A percentile compares a stretch with the other conserved stretches of the same genome.
Evolutionary conservation across 2,329 filamentous ascomycete genomes (phyloP).

Genomic region (Aureobasidium leucospermi): DNA sequence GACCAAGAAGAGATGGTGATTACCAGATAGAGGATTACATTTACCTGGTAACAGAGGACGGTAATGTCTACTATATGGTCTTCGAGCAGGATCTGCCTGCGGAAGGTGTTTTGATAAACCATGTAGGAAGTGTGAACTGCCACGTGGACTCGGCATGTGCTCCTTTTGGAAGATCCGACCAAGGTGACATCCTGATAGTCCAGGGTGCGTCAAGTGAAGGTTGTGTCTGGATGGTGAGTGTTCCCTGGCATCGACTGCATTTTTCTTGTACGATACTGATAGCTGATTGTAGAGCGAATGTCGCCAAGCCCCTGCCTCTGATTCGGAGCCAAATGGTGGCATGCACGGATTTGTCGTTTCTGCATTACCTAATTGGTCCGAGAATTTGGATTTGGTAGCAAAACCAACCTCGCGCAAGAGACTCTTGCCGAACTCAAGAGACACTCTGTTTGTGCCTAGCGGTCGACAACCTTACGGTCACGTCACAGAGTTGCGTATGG

Average conservation of each 20-base stretch:
- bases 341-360: slow-evolving; percentile 5
- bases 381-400: slow-evolving; percentile 41
- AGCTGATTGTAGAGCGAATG: neutral
- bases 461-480: slow-evolving; percentile 37
- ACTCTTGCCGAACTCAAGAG: slow-evolving; percentile 15
- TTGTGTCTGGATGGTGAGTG: slow-evolving; percentile 8
- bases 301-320: neutral
- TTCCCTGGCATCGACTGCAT: neutral
- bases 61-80: slow-evolving; percentile 65
- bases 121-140: slow-evolving; percentile 60
- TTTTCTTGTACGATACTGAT: neutral
- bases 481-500: slow-evolving; percentile 37
- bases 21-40: slow-evolving; percentile 65
- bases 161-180: slow-evolving; percentile 53
- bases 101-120: slow-evolving; percentile 42
- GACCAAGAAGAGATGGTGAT: slow-evolving; percentile 62
- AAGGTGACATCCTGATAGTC: neutral
- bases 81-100: slow-evolving; percentile 49
- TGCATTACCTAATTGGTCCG: slow-evolving; percentile 52
- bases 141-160: slow-evolving; percentile 79
- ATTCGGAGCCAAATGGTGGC: neutral
- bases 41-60: slow-evolving; percentile 84
- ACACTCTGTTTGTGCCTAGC: slow-evolving; percentile 33
- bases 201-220: neutral
- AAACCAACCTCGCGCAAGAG: neutral